Base-by-base conservation (phyloP, 2,329 filamentous ascomycete species). In the Stagonosporopsis vannaccii region DNA sequence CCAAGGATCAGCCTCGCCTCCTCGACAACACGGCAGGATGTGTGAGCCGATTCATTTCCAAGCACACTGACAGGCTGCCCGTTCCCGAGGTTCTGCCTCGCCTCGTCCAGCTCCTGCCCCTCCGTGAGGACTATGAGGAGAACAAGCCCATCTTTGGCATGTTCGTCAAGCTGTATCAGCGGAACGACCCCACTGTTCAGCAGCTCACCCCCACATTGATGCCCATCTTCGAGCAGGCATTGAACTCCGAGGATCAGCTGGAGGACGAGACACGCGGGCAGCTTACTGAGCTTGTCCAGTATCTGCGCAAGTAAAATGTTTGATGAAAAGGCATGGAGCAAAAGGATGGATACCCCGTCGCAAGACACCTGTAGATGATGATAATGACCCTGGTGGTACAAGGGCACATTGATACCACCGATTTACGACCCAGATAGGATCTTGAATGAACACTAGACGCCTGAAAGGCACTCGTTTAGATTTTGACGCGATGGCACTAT, bases 41-140 rank as follows among this genome's bases (percentile, higher is more conserved):
- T 76, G 82, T 98, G 40, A 90, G 87, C 73, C 89, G 95, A 61
- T 93, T 99, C 90, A 96, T 98, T 77, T 85, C 91, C 74, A 90
- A 90, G 70, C 89, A 96, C 78, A 89, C 90, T n/a, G 87, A 94
- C 66, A 86, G 85, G 65, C 88, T 96, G 9, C 92, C 94, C 17
- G 84, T 96, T 49, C 79, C 84, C 35, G 88, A 97, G 58, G 91
- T 96, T 19, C 85, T 99, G 1, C 93, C 94, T 23, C 87, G 87
- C 1, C 80, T 98, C 25, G 85, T 96, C 53, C 85, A 85, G 59
- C 84, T 93, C 25, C 85, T 98, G 33, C 95, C 95, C 9, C 83
- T 98, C 60, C 91, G 90, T 77, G 93, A 97, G 74, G 95, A 98
- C 76, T 98, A 86, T 69, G 92, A 97, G 78, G 95, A 98, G 85